phyloP scores from a whole-genome alignment of 2,329 filamentous ascomycete species.

The Colletotrichum tropicicola region DNA sequence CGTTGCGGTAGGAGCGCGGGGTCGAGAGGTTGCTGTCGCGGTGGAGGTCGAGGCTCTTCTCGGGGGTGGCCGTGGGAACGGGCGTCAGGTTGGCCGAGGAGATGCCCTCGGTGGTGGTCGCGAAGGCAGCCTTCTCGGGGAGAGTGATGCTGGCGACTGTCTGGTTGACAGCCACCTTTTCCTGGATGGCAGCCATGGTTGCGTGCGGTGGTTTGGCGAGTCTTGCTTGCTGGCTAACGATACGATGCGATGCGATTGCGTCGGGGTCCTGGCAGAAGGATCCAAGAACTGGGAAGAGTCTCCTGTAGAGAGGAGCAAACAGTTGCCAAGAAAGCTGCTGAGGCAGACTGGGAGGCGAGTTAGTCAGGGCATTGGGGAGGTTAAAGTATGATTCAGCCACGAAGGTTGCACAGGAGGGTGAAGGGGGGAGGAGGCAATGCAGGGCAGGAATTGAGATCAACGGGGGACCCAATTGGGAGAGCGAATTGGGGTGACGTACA shows the following conservation, averaged over 20 bases:
- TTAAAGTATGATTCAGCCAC: constrained; percentile 7
- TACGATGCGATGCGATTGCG: background rate
- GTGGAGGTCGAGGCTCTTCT: constrained; percentile 39
- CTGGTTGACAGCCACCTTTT: constrained; percentile 16
- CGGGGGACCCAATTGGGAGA: background rate
- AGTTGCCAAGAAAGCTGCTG: constrained; percentile 12
- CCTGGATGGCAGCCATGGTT: constrained; percentile 18
- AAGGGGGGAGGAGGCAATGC: background rate
- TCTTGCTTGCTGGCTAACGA: constrained; percentile 3
- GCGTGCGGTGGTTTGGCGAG: background rate
- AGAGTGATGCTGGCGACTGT: constrained; percentile 14
- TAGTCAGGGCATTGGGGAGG: constrained; percentile 18
- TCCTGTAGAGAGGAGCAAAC: background rate
- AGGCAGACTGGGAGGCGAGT: constrained; percentile 2
- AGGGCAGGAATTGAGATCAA: constrained; percentile 14
- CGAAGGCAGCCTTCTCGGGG: constrained; percentile 26
- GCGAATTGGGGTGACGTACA: constrained; percentile 17
- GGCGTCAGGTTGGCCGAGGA: constrained; percentile 20
- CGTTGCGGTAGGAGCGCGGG: constrained; percentile 50
- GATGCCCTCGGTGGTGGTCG: constrained; percentile 3
- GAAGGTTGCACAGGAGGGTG: constrained; percentile 2
- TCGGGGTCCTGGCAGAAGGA: background rate
- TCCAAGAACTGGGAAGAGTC: background rate
- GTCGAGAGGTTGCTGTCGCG: constrained; percentile 52
- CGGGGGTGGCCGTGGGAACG: constrained; percentile 26